Conservation (phyloP, 2,329 filamentous ascomycete species). For the Xylaria sp. region DNA sequence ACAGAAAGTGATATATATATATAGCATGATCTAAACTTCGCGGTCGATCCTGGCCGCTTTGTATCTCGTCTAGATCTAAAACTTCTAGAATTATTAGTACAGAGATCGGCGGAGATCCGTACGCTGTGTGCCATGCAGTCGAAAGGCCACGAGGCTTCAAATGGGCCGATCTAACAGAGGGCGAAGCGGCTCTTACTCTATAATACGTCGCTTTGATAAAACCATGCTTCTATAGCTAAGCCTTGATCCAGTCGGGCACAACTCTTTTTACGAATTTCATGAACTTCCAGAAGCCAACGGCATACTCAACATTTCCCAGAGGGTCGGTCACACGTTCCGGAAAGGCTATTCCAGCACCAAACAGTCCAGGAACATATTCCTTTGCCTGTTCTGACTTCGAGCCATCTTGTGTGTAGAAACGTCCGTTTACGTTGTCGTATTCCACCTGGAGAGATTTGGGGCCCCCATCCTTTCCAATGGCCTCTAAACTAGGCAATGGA, state of each 20-base stretch:
- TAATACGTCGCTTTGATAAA: not conserved
- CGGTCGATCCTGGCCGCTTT: not conserved
- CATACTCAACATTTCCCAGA: slow-evolving; percentile 68
- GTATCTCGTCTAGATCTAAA: not conserved
- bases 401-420: slow-evolving; percentile 58
- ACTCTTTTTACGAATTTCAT: slow-evolving; percentile 70
- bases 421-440: slow-evolving; percentile 54
- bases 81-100: slow-evolving; percentile 2
- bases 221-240: slow-evolving; percentile 6
- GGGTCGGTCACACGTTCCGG: slow-evolving; percentile 71
- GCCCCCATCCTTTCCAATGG: slow-evolving; percentile 49
- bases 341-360: slow-evolving; percentile 72
- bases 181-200: not conserved
- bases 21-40: slow-evolving; percentile 7
- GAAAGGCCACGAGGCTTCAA: not conserved
- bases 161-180: not conserved
- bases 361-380: slow-evolving; percentile 61
- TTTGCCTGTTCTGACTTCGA: slow-evolving; percentile 46
- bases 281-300: slow-evolving; percentile 73
- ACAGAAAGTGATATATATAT: slow-evolving; percentile 8
- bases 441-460: slow-evolving; percentile 36
- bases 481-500: slow-evolving; percentile 59
- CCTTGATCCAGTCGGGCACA: slow-evolving; percentile 59
- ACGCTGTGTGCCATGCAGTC: slow-evolving; percentile 11
- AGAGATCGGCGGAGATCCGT: not conserved